A percentile compares a stretch with the other conserved stretches of the same genome.
Conservation (phyloP, 1,284 basidiomycete genomes). For the Naganishia cerealis region DNA sequence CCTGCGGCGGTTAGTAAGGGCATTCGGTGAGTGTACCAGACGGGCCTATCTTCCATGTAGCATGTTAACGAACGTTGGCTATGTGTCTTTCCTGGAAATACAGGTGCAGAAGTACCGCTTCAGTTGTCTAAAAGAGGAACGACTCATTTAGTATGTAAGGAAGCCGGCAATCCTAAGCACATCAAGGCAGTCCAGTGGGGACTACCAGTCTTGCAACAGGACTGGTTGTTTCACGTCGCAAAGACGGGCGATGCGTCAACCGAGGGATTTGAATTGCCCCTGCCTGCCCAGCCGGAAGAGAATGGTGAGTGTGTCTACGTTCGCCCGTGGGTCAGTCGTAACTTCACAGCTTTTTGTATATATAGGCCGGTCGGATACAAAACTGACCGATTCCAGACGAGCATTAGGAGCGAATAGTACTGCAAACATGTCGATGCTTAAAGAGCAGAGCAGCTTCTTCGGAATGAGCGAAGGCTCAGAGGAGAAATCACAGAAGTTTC, state of each 20-base stretch:
- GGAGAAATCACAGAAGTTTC: background rate
- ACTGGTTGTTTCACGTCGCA: slow-evolving; percentile 47
- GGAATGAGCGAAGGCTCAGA: slow-evolving; percentile 24
- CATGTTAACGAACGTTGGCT: background rate
- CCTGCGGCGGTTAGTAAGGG: slow-evolving; percentile 15
- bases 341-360: background rate
- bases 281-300: background rate
- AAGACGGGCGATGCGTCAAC: slow-evolving; percentile 39
- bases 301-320: background rate
- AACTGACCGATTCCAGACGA: background rate
- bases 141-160: slow-evolving; percentile 46
- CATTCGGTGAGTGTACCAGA: slow-evolving; percentile 11
- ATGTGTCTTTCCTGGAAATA: background rate
- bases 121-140: slow-evolving; percentile 34
- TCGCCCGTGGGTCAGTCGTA: background rate
- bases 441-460: slow-evolving; percentile 27
- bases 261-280: slow-evolving; percentile 36
- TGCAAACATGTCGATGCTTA: slow-evolving; percentile 26
- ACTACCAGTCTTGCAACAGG: slow-evolving; percentile 41
- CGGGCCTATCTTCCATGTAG: background rate
- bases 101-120: slow-evolving; percentile 26
- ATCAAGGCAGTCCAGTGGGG: slow-evolving; percentile 47
- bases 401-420: slow-evolving; percentile 12
- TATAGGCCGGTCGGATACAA: background rate
- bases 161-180: slow-evolving; percentile 42